Conservation (phyloP, 768 basidiomycete species). For the Boletus patriciae region DNA sequence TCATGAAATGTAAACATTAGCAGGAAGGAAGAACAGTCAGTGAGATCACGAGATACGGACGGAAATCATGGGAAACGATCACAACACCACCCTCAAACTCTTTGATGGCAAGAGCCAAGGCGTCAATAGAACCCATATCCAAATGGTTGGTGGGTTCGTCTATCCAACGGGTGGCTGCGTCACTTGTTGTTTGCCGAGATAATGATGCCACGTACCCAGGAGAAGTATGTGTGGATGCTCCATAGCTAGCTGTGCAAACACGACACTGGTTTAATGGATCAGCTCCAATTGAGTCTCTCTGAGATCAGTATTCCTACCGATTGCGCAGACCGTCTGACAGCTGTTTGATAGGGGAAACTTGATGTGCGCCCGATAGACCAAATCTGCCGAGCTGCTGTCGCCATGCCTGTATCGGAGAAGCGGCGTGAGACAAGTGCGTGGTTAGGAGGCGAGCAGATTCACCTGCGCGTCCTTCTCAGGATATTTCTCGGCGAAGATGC, state of each 20-base stretch:
- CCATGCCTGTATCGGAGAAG: conserved; percentile 65
- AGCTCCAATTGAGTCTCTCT: conserved; percentile 7
- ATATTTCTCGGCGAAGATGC: conserved; percentile 73
- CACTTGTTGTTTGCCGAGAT: conserved; percentile 10
- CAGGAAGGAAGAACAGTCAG: conserved; percentile 1
- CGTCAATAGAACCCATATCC: conserved; percentile 98
- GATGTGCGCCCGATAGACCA: conserved; percentile 91
- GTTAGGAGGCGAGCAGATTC: conserved; percentile 13
- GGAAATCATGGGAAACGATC: conserved; percentile 99
- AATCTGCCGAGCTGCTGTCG: conserved; percentile 93
- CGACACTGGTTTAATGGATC: conserved; percentile 57
- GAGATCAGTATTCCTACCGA: conserved; percentile 51
- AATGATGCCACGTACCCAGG: conserved; percentile 51
- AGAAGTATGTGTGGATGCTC: conserved; percentile 95
- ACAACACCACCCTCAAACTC: conserved; percentile 98
- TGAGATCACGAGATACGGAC: conserved; percentile 46
- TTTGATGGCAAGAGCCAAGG: conserved; percentile 92
- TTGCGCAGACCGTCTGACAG: conserved; percentile 96
- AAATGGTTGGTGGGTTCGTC: conserved; percentile 97
- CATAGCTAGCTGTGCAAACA: conserved; percentile 95
- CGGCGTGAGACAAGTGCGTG: conserved; percentile 11
- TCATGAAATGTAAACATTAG: conserved; percentile 12
- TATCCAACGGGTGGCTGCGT: conserved; percentile 24
- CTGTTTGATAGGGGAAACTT: conserved; percentile 90
- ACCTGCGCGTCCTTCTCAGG: conserved; percentile 90